Evolutionary conservation across 169 alveolate species (phyloP).

Genomic region (Eimeria zaria): DNA sequence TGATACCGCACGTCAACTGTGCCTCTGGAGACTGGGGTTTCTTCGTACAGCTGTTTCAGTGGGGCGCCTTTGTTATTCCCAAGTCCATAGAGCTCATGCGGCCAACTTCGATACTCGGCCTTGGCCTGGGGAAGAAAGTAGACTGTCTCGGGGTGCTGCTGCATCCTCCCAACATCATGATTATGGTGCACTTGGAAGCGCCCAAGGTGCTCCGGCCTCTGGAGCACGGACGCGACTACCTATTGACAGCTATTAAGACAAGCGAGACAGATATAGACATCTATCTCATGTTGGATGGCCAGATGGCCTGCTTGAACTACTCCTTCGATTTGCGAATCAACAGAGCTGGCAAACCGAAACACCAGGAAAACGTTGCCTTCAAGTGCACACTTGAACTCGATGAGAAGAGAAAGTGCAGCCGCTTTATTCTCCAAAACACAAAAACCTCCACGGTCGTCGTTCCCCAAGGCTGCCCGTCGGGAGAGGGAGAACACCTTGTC

Average conservation of each 20-base stretch:
- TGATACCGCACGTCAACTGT: conserved; percentile 83
- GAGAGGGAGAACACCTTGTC: conserved; percentile 76
- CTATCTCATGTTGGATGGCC: conserved; percentile 88
- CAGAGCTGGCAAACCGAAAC: conserved; percentile 86
- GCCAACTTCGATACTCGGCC: conserved; percentile 87
- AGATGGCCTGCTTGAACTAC: conserved; percentile 86
- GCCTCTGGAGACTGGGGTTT: conserved; percentile 90
- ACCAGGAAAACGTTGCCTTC: conserved; percentile 80
- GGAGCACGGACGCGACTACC: conserved; percentile 86
- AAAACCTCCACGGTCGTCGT: conserved; percentile 22
- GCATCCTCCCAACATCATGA: conserved; percentile 87
- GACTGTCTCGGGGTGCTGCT: conserved; percentile 87
- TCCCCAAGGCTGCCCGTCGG: conserved; percentile 74
- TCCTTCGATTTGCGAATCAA: conserved; percentile 88
- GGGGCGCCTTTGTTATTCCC: conserved; percentile 89
- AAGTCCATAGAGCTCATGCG: conserved; percentile 87
- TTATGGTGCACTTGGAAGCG: conserved; percentile 87
- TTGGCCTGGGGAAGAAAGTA: conserved; percentile 86
- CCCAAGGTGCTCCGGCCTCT: conserved; percentile 87
- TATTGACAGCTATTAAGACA: conserved; percentile 88
- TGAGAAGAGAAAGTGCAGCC: conserved; percentile 27
- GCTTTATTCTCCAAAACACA: conserved; percentile 15
- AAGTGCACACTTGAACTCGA: conserved; percentile 71
- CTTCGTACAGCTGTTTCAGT: conserved; percentile 87
- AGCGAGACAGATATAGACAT: conserved; percentile 89